phyloP scores from a whole-genome alignment of 768 basidiomycete species.

The Pulveroboletus sp. region DNA sequence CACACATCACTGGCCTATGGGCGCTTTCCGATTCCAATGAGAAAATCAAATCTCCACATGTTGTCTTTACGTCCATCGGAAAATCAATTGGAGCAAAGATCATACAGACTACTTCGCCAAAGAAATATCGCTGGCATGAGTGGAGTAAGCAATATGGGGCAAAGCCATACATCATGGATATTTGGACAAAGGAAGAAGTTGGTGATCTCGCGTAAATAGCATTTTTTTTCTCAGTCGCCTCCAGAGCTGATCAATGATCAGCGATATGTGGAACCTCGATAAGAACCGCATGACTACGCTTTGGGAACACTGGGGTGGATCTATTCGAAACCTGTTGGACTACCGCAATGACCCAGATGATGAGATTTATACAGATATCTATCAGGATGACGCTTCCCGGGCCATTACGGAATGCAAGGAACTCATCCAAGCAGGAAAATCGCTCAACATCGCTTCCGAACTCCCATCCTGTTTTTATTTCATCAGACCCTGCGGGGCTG shows the following conservation, averaged over 20 bases:
- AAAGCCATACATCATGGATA: background rate
- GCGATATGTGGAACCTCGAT: background rate
- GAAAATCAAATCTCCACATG: background rate
- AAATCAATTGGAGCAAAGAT: background rate
- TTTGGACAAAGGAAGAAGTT: conserved; percentile 1
- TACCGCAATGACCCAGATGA: background rate
- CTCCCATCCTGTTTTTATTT: too few relatives aligned
- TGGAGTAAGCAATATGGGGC: background rate
- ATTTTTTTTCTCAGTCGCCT: too few relatives aligned
- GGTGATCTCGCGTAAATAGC: background rate
- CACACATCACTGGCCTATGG: background rate
- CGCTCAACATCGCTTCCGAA: too few relatives aligned
- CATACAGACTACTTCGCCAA: background rate
- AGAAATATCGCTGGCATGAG: background rate
- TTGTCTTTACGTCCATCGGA: background rate
- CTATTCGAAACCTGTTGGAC: background rate
- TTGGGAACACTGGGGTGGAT: background rate
- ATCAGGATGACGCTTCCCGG: background rate
- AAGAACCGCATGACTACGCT: background rate
- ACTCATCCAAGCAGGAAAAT: too few relatives aligned
- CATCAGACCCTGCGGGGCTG: too few relatives aligned
- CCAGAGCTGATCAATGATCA: background rate
- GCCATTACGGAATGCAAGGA: too few relatives aligned
- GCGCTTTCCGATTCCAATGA: background rate
- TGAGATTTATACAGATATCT: background rate